Percentiles rank a stretch among this genome's conserved stretches.
phyloP scores from a whole-genome alignment of 139 green algal species.

The Micractinium conductrix region DNA sequence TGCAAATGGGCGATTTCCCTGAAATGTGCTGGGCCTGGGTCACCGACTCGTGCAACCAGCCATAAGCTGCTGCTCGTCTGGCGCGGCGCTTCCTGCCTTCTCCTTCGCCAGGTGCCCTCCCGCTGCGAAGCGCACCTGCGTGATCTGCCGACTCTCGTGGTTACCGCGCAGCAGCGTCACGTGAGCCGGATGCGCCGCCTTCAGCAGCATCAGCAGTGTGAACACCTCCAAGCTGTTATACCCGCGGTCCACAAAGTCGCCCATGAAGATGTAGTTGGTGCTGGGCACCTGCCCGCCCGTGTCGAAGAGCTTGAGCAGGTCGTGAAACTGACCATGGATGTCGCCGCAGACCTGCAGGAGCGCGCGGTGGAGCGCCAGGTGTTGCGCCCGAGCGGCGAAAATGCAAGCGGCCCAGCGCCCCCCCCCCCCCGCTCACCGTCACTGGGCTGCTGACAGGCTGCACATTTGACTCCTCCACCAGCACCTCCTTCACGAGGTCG shows the following conservation, averaged over 20 bases:
- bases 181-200: constrained; percentile 91
- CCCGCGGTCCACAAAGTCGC: constrained; percentile 98
- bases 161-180: constrained; percentile 98
- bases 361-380: neutral
- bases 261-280: constrained; percentile 99
- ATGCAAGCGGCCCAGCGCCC: no score
- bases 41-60: no score
- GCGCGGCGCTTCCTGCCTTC: no score
- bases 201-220: constrained; percentile 98
- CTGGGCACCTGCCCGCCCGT: constrained; percentile 93
- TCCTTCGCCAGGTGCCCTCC: no score
- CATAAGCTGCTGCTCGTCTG: no score
- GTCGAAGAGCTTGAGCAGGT: constrained; percentile 97
- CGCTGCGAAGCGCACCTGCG: no score
- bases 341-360: constrained; percentile 93
- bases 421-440: constrained; percentile 71
- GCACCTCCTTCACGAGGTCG: constrained; percentile 97
- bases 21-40: no score
- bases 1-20: no score
- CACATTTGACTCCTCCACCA: constrained; percentile 99
- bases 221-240: constrained; percentile 99
- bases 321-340: constrained; percentile 99
- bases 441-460: constrained; percentile 98
- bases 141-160: constrained; percentile 98
- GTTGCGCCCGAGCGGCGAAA: no score